Evolutionary conservation across 176 grass and related monocot genomes (phyloP).

Genomic region (Eleusine indica): DNA sequence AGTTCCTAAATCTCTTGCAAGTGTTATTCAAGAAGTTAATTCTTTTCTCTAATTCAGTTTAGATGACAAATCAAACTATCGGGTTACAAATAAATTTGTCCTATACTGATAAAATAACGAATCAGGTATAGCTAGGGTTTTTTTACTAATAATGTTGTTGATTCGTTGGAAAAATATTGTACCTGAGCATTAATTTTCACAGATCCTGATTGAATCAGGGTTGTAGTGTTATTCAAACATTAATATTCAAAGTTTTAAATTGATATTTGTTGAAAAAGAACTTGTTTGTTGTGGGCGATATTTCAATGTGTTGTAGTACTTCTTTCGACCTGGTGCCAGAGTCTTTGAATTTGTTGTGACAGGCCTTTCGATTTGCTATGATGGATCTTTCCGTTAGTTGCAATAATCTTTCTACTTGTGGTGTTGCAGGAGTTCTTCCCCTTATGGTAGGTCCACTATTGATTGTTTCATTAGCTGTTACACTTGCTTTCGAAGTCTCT

Average conservation of each 20-base stretch:
- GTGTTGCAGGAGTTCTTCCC: not conserved
- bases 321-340: not conserved
- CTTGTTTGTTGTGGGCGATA: not conserved
- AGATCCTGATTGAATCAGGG: too few species aligned
- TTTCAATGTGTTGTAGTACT: not conserved
- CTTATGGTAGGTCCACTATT: not conserved
- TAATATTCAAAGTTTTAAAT: not conserved
- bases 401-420: not conserved
- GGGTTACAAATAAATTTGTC: not conserved
- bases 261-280: not conserved
- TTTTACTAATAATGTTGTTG: not conserved
- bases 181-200: too few species aligned
- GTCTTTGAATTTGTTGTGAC: conserved; percentile 6
- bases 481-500: not conserved
- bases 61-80: not conserved
- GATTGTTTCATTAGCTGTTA: not conserved
- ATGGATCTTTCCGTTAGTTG: not conserved
- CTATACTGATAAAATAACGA: too few species aligned
- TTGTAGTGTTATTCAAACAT: too few species aligned
- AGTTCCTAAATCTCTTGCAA: not conserved
- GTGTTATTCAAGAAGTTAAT: not conserved
- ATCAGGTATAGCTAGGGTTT: not conserved
- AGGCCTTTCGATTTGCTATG: not conserved
- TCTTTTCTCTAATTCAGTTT: not conserved
- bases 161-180: too few species aligned